A percentile compares a stretch with the other conserved stretches of the same genome.
phyloP scores from a whole-genome alignment of 495 filamentous ascomycete species.

The Aspergillus incahuasiensis region DNA sequence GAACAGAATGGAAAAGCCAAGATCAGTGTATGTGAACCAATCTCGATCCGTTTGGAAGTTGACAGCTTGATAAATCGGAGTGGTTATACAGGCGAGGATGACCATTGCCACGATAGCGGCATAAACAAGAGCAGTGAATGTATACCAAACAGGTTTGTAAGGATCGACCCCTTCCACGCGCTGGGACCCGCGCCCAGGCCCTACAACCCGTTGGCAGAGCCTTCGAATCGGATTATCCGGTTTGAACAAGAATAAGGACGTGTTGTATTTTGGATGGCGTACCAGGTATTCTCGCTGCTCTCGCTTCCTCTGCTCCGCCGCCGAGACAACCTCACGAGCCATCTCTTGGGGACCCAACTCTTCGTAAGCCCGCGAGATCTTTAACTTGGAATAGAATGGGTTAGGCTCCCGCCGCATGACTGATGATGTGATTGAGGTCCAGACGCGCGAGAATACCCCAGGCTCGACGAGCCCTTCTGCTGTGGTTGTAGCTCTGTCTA shows the following conservation, averaged over 20 bases:
- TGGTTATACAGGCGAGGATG: slow-evolving; percentile 87
- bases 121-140: slow-evolving; percentile 91
- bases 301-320: slow-evolving; percentile 72
- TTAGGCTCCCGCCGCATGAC: slow-evolving; percentile 74
- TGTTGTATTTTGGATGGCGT: slow-evolving; percentile 88
- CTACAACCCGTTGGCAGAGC: slow-evolving; percentile 85
- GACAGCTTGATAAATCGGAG: slow-evolving; percentile 84
- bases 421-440: slow-evolving; percentile 48
- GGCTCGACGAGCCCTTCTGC: slow-evolving; percentile 40
- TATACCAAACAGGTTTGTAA: slow-evolving; percentile 83
- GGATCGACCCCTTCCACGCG: slow-evolving; percentile 83
- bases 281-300: slow-evolving; percentile 87
- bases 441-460: slow-evolving; percentile 52
- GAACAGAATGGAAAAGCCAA: slow-evolving; percentile 86
- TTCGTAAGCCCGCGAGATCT: slow-evolving; percentile 67
- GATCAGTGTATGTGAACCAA: slow-evolving; percentile 92
- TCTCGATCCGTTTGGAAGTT: slow-evolving; percentile 74
- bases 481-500: slow-evolving; percentile 20
- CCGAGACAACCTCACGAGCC: slow-evolving; percentile 83
- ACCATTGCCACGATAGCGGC: slow-evolving; percentile 96
- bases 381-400: slow-evolving; percentile 84
- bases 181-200: slow-evolving; percentile 80
- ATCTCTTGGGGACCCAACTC: slow-evolving; percentile 78
- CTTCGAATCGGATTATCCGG: slow-evolving; percentile 71
- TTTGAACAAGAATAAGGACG: slow-evolving; percentile 80